Percentiles rank a stretch among this genome's conserved stretches.
Evolutionary conservation across 192 early-diverging fungal genomes (phyloP).

Genomic region (Backusella circina): DNA sequence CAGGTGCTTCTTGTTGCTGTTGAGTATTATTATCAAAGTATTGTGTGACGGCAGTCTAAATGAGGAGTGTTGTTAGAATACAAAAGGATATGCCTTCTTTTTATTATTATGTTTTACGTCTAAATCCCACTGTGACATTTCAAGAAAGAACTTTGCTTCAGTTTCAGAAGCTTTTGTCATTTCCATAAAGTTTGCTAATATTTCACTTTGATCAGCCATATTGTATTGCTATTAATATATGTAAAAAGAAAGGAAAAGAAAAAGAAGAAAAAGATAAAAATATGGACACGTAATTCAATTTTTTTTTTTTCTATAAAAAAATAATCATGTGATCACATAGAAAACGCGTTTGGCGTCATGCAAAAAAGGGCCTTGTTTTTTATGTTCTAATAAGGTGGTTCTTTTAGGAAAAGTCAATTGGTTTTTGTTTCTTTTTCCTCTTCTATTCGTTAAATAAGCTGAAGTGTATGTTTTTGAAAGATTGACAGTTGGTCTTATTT

Average conservation of each 20-base stretch:
- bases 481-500: background rate
- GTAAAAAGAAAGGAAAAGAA: background rate
- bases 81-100: background rate
- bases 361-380: background rate
- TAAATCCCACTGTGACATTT: constrained; percentile 78
- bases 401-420: background rate
- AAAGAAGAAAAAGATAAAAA: background rate
- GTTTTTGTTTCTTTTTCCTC: background rate
- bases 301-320: background rate
- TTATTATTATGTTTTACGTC: constrained; percentile 43
- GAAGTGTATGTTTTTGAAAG: background rate
- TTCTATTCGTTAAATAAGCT: background rate
- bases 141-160: constrained; percentile 70
- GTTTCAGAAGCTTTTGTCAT: constrained; percentile 50
- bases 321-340: background rate
- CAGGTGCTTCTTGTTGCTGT: constrained; percentile 22
- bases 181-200: constrained; percentile 56
- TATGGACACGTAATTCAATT: background rate
- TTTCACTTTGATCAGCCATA: constrained; percentile 44
- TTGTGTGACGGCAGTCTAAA: constrained; percentile 2
- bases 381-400: too few species aligned
- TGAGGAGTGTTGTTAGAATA: background rate
- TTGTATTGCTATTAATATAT: background rate
- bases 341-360: background rate
- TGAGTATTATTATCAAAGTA: constrained; percentile 33